phyloP scores from a whole-genome alignment of 2,329 filamentous ascomycete species.

The Hypoxylon sp. region DNA sequence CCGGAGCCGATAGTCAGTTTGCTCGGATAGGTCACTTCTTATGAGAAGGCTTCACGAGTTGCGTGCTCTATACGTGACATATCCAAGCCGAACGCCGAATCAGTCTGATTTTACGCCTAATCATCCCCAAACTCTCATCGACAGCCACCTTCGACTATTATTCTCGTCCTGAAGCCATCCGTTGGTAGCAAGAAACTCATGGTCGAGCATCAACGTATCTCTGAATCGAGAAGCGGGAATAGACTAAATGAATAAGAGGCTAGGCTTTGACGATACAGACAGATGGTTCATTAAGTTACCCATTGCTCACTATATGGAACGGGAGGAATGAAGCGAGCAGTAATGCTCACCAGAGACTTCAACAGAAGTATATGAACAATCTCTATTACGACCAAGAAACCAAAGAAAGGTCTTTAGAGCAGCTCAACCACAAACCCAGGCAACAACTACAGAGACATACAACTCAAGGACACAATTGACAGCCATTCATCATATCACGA shows the following conservation, averaged over 20 bases:
- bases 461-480: not conserved
- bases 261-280: not conserved
- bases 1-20: constrained; percentile 85
- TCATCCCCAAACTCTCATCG: not conserved
- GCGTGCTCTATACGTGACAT: not conserved
- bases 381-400: not conserved
- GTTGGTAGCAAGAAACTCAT: not conserved
- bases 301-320: not conserved
- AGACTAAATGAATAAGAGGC: too few relatives aligned
- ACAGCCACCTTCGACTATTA: not conserved
- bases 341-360: not conserved
- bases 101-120: too few relatives aligned
- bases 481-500: not conserved
- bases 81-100: too few relatives aligned
- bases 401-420: not conserved
- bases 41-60: not conserved
- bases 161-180: not conserved
- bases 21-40: constrained; percentile 55
- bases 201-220: not conserved
- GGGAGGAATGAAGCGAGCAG: not conserved
- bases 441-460: not conserved
- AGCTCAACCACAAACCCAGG: not conserved
- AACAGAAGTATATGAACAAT: not conserved
- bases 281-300: not conserved
- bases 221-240: not conserved